Conservation (phyloP, 1,284 basidiomycete species). For the Leccinum fallax region DNA sequence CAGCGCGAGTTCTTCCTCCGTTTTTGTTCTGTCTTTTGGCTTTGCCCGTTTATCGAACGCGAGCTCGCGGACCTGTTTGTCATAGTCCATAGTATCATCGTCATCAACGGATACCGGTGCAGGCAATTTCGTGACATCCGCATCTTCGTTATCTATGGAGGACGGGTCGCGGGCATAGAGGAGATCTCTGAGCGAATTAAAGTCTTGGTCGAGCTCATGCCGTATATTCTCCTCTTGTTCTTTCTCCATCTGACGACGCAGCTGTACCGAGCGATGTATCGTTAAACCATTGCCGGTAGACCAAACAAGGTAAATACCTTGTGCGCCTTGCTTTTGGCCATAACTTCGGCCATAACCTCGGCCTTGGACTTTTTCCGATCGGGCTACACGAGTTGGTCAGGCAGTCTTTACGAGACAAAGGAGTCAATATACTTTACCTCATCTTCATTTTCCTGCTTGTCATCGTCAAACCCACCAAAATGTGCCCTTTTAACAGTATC, state of each 20-base stretch:
- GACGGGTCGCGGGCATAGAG: constrained; percentile 64
- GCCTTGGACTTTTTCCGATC: constrained; percentile 88
- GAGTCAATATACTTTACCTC: constrained; percentile 39
- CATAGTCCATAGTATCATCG: constrained; percentile 65
- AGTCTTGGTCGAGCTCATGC: constrained; percentile 86
- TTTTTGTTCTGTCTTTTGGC: constrained; percentile 95
- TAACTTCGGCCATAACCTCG: constrained; percentile 98
- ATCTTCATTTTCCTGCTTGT: constrained; percentile 59
- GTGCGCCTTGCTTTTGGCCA: constrained; percentile 95
- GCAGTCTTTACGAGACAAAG: neutral
- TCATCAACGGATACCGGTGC: constrained; percentile 10
- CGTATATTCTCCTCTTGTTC: constrained; percentile 88
- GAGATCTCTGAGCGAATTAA: constrained; percentile 81
- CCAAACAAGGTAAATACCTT: constrained; percentile 56
- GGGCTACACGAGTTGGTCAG: constrained; percentile 49
- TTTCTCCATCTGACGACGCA: constrained; percentile 85
- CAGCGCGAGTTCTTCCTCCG: constrained; percentile 90
- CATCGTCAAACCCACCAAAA: constrained; percentile 90
- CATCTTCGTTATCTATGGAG: constrained; percentile 41
- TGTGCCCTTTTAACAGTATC: constrained; percentile 70
- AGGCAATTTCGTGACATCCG: constrained; percentile 9
- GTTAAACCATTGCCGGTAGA: neutral
- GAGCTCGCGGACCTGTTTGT: constrained; percentile 89
- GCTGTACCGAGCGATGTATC: constrained; percentile 43
- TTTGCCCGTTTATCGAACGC: constrained; percentile 94